A percentile compares a stretch with the other conserved stretches of the same genome.
Conservation (phyloP, 129 eudicot genomes). For the Flaveria linearis region DNA sequence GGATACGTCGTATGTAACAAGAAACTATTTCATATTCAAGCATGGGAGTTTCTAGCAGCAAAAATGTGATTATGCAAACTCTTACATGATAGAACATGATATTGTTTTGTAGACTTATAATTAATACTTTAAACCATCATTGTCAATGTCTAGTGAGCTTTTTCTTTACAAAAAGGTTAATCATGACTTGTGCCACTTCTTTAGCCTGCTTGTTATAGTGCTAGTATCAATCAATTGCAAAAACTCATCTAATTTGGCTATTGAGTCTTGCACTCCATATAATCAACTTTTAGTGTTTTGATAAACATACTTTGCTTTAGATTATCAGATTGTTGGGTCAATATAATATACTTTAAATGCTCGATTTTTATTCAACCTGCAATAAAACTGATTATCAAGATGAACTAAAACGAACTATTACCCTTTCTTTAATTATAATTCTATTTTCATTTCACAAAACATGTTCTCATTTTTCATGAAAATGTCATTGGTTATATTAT, state of each 20-base stretch:
- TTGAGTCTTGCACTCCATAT: background rate
- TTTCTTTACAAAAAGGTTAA: conserved; percentile 51
- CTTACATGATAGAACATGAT: conserved; percentile 20
- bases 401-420: background rate
- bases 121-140: conserved; percentile 17
- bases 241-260: background rate
- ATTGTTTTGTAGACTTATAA: conserved; percentile 9
- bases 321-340: conserved; percentile 3
- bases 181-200: conserved; percentile 42
- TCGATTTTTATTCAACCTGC: background rate
- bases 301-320: background rate
- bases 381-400: background rate
- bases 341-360: background rate
- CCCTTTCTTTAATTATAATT: background rate
- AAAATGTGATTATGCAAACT: conserved; percentile 15
- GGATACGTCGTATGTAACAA: background rate
- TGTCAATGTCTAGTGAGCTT: conserved; percentile 32
- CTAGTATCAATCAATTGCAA: conserved; percentile 26
- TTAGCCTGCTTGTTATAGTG: conserved; percentile 34
- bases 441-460: background rate
- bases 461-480: background rate
- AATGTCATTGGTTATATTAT: background rate
- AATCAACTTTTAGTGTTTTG: background rate
- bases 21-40: background rate
- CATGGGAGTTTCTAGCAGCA: conserved; percentile 22